Base-by-base conservation (phyloP, 345 rosid species). In the Gossypium longicalyx region DNA sequence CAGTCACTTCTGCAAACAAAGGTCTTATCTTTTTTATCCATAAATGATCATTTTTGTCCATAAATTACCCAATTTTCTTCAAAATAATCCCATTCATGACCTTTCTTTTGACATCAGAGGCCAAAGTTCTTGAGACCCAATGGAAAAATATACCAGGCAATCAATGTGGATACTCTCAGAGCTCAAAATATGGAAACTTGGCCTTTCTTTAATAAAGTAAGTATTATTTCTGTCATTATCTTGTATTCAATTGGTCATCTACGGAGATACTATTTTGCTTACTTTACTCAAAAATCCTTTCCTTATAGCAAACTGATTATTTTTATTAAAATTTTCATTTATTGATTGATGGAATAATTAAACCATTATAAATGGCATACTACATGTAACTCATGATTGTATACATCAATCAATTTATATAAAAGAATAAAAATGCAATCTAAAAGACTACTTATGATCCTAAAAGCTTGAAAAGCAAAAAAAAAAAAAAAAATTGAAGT, bases 1-100 rank as follows among this genome's bases (percentile, higher is more conserved):
- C 84, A 82, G 45, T 92, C 97, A 2, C 85, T 94, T 82, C 70
- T 92, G 77, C 93, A 89, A 61, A 90, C 91, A 12, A 79, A 91
- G 91, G 97, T 92, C 1, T 27, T 57, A 7, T 43, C 49, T 9
- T 27, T 34, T 34, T 34, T 34, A 34, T 34, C 41, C 41, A 34
- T 34, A 34, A 29, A 29, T 29, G 0, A 29, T 29, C 38, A 29
- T 29, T 29, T 29, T 29, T 3, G 11, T 68, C 3, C 44, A 3
- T 25, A 17, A 44, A 17, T 38, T 70, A 11, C 3, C 1, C 16
- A 16, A 2, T 43, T 64, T 2, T 43, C 27, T 19, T 17, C 9
- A 43, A 29, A 15, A 29, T 22, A 9, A 19, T 34, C 7, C 20
- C 11, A 29, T 29, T 61, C 45, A 15, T 29, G 2, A 65, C 12